These are phyloP conservation scores for Alternaria conjuncta DNA, from an alignment of 2,329 filamentous ascomycete species.

Conservation along the genomic window DNA sequence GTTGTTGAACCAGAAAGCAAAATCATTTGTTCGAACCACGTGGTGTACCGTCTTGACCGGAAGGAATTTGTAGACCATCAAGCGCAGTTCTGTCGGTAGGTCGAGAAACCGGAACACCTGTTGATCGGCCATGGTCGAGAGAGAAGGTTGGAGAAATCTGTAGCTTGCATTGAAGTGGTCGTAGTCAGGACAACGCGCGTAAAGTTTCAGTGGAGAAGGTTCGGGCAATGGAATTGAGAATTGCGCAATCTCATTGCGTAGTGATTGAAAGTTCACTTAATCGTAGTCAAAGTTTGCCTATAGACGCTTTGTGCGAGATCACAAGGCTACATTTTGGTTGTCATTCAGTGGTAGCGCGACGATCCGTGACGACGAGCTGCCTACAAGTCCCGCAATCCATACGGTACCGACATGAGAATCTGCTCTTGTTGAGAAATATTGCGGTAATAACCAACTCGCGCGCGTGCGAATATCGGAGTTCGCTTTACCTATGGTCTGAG, in stretches of 20 bases:
- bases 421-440: not conserved
- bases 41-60: not conserved
- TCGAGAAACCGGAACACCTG: not conserved
- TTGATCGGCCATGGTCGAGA: not conserved
- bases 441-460: not conserved
- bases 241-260: not conserved
- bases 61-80: not conserved
- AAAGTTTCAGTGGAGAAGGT: not conserved
- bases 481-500: not conserved
- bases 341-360: not conserved
- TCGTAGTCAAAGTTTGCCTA: not conserved
- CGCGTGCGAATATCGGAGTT: not conserved
- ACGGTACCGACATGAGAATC: not conserved
- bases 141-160: not conserved
- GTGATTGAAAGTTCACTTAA: not conserved
- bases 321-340: not conserved
- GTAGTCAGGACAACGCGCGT: not conserved
- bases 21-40: not conserved
- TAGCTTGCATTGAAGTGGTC: not conserved
- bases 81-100: not conserved
- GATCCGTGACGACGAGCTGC: not conserved
- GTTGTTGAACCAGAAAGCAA: not conserved
- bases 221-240: not conserved
- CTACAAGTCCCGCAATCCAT: not conserved
- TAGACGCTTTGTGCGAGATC: not conserved